Conservation (phyloP, 306 rosid species). For the Comarum palustre region DNA sequence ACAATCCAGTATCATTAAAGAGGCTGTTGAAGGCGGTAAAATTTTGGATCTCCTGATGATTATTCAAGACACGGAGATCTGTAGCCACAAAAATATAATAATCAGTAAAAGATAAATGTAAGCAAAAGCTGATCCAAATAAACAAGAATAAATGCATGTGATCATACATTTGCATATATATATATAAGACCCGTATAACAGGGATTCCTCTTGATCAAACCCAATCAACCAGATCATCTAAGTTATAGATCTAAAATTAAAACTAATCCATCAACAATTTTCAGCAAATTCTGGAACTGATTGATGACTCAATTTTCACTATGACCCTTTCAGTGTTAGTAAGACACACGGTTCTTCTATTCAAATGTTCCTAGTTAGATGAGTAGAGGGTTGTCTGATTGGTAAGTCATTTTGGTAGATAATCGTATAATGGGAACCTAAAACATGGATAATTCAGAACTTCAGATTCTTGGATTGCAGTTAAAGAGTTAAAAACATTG, state of each 20-base stretch:
- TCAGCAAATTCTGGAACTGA: neutral
- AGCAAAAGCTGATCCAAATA: constrained; percentile 17
- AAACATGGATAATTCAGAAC: neutral
- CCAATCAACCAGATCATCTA: neutral
- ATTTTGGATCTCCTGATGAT: constrained; percentile 70
- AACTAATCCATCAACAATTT: neutral
- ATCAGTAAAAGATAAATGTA: constrained; percentile 11
- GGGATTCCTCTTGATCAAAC: neutral
- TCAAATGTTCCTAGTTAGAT: neutral
- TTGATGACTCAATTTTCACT: neutral
- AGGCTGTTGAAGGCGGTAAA: constrained; percentile 93
- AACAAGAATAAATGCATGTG: constrained; percentile 1
- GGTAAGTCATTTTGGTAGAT: neutral
- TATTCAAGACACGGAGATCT: constrained; percentile 85
- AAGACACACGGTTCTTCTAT: neutral
- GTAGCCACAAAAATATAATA: constrained; percentile 20
- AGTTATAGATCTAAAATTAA: neutral
- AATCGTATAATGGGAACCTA: neutral
- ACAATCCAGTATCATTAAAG: constrained; percentile 80
- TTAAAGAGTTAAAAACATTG: no score
- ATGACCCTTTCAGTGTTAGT: neutral
- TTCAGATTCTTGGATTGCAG: neutral
- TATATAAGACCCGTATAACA: neutral
- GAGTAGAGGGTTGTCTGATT: neutral
- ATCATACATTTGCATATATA: neutral